These are phyloP conservation scores for Daedaleopsis sinensis DNA, from an alignment of 768 basidiomycete genomes.

Conservation along the genomic window DNA sequence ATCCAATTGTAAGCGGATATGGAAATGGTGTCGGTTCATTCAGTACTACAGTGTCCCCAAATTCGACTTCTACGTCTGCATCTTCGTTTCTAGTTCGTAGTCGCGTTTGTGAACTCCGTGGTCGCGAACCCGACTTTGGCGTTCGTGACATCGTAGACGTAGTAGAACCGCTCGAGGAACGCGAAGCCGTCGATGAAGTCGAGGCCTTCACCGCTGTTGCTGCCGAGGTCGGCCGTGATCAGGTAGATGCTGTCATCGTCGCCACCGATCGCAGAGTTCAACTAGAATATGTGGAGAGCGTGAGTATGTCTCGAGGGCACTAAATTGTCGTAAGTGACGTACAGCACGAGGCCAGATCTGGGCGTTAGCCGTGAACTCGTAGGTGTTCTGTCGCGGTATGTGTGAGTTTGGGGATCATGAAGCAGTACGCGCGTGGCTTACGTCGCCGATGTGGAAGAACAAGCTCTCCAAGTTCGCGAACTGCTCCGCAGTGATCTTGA, in stretches of 20 bases:
- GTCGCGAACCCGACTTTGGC: conserved; percentile 41
- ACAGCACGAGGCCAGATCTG: conserved; percentile 35
- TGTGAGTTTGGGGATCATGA: background rate
- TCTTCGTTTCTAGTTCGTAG: conserved; percentile 31
- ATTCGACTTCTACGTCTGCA: no score
- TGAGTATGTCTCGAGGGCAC: no score
- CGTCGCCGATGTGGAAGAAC: conserved; percentile 30
- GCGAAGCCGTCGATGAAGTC: conserved; percentile 34
- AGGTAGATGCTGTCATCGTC: conserved; percentile 28
- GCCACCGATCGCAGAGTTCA: conserved; percentile 34
- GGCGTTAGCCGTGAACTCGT: conserved; percentile 33
- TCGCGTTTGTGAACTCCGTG: conserved; percentile 37
- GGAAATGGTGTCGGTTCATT: no score
- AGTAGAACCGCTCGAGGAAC: conserved; percentile 45
- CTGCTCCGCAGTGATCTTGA: conserved; percentile 24
- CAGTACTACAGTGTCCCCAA: background rate
- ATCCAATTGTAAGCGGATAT: no score
- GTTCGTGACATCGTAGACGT: conserved; percentile 43
- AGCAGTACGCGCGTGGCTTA: background rate
- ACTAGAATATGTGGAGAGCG: background rate
- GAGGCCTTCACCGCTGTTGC: conserved; percentile 28
- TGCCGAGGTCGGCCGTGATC: conserved; percentile 27
- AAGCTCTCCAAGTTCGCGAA: conserved; percentile 25
- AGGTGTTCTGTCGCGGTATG: conserved; percentile 16
- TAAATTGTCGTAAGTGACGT: background rate